Evolutionary conservation across 116 monocot species (phyloP).

Genomic region (Dioscorea cayenensis): DNA sequence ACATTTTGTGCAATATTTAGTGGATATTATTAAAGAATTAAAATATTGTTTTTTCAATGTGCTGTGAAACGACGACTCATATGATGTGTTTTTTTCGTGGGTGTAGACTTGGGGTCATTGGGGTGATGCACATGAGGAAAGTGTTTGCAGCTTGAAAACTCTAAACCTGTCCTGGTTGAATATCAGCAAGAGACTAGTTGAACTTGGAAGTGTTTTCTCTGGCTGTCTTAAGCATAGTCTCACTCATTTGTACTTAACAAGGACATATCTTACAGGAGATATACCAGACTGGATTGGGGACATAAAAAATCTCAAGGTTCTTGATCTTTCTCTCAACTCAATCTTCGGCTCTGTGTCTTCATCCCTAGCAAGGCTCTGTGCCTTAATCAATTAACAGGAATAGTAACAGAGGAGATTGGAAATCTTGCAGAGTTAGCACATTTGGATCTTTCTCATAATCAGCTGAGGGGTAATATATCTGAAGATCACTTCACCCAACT

Average conservation of each 20-base stretch:
- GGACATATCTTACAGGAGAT: not conserved
- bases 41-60: too few relatives aligned
- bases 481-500: slow-evolving; percentile 15
- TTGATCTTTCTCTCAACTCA: slow-evolving; percentile 4
- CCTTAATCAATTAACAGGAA: slow-evolving; percentile 9
- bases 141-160: not conserved
- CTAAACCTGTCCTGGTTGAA: not conserved
- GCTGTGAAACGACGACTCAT: too few relatives aligned
- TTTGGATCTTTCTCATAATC: not conserved
- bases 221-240: slow-evolving; percentile 14
- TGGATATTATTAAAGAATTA: too few relatives aligned
- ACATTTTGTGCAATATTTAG: too few relatives aligned
- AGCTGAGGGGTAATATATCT: slow-evolving; percentile 7
- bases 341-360: slow-evolving; percentile 8
- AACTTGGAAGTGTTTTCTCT: not conserved
- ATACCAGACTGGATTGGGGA: slow-evolving; percentile 14
- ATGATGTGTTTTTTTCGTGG: too few relatives aligned
- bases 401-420: not conserved
- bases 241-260: not conserved
- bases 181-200: not conserved
- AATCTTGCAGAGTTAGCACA: not conserved
- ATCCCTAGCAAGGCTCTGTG: not conserved
- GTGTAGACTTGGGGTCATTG: too few relatives aligned
- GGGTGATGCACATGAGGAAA: too few relatives aligned
- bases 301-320: slow-evolving; percentile 3